Conservation (phyloP, 2,329 filamentous ascomycete species). For the Teratosphaeria zuluensis region DNA sequence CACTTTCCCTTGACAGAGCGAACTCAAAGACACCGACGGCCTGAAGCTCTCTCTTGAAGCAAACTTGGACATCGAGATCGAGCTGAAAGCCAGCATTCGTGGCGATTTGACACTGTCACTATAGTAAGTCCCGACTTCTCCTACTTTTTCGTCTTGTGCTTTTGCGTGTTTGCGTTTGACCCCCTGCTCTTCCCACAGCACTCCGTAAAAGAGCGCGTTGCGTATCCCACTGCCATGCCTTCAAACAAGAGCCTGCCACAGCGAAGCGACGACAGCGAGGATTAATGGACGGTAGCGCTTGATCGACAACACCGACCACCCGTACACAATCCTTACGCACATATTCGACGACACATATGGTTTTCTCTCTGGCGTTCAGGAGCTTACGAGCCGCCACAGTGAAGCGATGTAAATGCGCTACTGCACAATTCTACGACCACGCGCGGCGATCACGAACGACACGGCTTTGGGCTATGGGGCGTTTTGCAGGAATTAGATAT, state of each 20-base stretch:
- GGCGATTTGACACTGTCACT: conserved; percentile 73
- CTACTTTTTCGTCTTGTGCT: background rate
- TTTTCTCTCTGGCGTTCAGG: background rate
- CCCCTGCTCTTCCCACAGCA: background rate
- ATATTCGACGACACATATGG: background rate
- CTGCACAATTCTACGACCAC: background rate
- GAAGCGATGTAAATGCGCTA: background rate
- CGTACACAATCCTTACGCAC: background rate
- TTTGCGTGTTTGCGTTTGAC: background rate
- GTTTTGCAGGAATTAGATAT: background rate
- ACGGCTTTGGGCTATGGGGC: background rate
- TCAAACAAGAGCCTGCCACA: background rate
- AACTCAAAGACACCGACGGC: conserved; percentile 50
- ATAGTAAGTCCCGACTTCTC: conserved; percentile 48
- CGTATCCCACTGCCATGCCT: too few species aligned
- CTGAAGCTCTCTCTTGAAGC: conserved; percentile 64
- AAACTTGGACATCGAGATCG: conserved; percentile 74
- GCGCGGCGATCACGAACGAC: background rate
- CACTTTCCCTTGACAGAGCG: conserved; percentile 14
- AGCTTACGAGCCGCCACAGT: background rate
- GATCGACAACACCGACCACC: background rate
- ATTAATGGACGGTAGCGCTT: background rate
- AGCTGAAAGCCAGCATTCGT: conserved; percentile 75
- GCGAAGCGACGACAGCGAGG: background rate
- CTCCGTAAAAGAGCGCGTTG: background rate